A percentile compares a stretch with the other conserved stretches of the same genome.
phyloP scores from a whole-genome alignment of 2,329 filamentous ascomycete species.

The Cladophialophora immunda region DNA sequence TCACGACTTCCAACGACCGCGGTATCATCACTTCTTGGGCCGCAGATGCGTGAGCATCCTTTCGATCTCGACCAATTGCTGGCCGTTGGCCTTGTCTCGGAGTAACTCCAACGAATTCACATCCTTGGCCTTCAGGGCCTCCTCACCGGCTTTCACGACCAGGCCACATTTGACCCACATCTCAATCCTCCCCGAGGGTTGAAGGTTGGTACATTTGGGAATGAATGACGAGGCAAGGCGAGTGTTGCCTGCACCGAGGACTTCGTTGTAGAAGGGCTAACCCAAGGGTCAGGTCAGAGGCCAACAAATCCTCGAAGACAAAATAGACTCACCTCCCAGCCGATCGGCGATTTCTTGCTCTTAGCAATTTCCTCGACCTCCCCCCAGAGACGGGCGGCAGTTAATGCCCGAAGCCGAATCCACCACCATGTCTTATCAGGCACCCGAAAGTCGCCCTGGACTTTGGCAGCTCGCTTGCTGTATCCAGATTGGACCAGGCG shows the following conservation, averaged over 20 bases:
- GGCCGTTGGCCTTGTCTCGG: conserved; percentile 75
- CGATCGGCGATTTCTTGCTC: conserved; percentile 85
- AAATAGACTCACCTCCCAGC: conserved; percentile 79
- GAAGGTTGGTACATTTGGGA: conserved; percentile 80
- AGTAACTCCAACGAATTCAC: conserved; percentile 76
- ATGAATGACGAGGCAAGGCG: conserved; percentile 85
- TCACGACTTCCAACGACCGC: background rate
- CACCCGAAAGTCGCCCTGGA: conserved; percentile 92
- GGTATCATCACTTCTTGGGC: conserved; percentile 50
- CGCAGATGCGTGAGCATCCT: conserved; percentile 69
- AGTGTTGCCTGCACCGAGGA: conserved; percentile 86
- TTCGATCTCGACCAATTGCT: conserved; percentile 81
- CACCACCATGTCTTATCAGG: conserved; percentile 91
- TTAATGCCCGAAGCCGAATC: conserved; percentile 83
- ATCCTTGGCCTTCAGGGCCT: conserved; percentile 85
- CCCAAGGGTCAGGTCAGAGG: conserved; percentile 24
- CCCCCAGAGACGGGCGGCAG: conserved; percentile 88
- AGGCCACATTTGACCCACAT: conserved; percentile 99
- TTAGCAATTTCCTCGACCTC: conserved; percentile 86
- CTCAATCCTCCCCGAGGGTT: conserved; percentile 74
- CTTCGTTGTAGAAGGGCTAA: conserved; percentile 89
- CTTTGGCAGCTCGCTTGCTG: conserved; percentile 82
- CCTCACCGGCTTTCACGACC: conserved; percentile 87
- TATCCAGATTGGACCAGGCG: conserved; percentile 84
- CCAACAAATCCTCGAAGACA: conserved; percentile 8